phyloP scores from a whole-genome alignment of 2,329 filamentous ascomycete genomes.

The Plenodomus biglobosus region DNA sequence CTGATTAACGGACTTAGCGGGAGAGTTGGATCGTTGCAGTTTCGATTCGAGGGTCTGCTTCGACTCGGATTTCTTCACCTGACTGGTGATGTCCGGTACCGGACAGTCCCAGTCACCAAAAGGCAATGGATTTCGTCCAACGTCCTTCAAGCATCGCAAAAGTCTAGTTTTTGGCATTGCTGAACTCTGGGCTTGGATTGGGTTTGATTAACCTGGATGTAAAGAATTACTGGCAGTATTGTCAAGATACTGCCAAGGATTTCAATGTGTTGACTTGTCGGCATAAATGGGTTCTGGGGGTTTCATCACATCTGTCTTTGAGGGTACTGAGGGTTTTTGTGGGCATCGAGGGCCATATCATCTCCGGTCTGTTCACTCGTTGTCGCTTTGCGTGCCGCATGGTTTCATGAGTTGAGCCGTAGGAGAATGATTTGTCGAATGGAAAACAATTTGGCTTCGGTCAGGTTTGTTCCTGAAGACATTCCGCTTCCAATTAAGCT shows the following conservation, averaged over 20 bases:
- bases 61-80: neutral
- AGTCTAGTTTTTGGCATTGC: neutral
- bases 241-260: conserved; percentile 3
- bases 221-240: conserved; percentile 13
- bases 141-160: conserved; percentile 4
- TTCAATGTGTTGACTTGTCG: conserved; percentile 4
- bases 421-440: neutral
- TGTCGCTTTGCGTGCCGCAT: conserved; percentile 5
- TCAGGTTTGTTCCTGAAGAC: neutral
- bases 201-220: conserved; percentile 19
- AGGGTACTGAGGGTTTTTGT: conserved; percentile 1
- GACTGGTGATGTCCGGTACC: neutral
- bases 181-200: conserved; percentile 11
- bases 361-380: conserved; percentile 4
- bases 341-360: conserved; percentile 12
- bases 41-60: neutral
- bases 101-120: neutral
- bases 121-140: conserved; percentile 7
- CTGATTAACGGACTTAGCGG: neutral
- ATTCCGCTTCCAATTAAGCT: conserved; percentile 46
- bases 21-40: neutral
- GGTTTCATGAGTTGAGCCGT: neutral
- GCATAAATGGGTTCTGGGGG: conserved; percentile 3
- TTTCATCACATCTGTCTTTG: conserved; percentile 4
- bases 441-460: conserved; percentile 4